Conservation (phyloP, 805 yeast genomes). For the Metschnikowia drakensbergensis region DNA sequence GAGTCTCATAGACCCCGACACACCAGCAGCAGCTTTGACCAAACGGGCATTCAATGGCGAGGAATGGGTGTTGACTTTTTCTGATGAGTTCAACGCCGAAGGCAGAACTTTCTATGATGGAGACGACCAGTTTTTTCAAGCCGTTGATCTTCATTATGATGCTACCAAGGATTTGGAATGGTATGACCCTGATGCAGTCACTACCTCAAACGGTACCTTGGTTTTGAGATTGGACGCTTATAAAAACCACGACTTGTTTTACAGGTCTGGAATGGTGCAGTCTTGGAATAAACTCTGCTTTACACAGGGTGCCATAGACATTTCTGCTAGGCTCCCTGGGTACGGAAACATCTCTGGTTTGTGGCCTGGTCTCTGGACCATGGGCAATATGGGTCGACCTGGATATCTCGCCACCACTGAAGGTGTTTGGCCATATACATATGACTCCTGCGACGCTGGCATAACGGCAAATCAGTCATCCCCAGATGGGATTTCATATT, state of each 20-base stretch:
- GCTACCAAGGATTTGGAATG: conserved; percentile 91
- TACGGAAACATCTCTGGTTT: conserved; percentile 74
- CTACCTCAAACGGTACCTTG: conserved; percentile 71
- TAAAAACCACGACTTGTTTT: conserved; percentile 70
- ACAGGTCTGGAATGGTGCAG: conserved; percentile 90
- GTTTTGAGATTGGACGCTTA: conserved; percentile 74
- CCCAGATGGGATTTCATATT: conserved; percentile 79
- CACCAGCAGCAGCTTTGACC: conserved; percentile 51
- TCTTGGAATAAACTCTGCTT: conserved; percentile 90
- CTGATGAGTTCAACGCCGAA: conserved; percentile 86
- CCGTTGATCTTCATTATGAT: conserved; percentile 75
- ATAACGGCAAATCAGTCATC: conserved; percentile 92
- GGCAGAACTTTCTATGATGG: conserved; percentile 89
- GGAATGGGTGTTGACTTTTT: conserved; percentile 74
- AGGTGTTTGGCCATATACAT: conserved; percentile 94
- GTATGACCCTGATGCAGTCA: conserved; percentile 89
- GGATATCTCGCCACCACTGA: conserved; percentile 85
- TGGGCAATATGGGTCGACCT: conserved; percentile 91
- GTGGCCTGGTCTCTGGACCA: conserved; percentile 97
- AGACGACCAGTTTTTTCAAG: conserved; percentile 90
- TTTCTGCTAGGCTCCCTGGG: conserved; percentile 75
- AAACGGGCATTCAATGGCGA: conserved; percentile 32
- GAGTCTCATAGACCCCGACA: conserved; percentile 64
- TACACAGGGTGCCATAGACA: conserved; percentile 77
- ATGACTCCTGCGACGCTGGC: conserved; percentile 87